These are phyloP conservation scores for Penicillium sp. DNA, from an alignment of 2,329 filamentous ascomycete genomes.

Conservation along the genomic window DNA sequence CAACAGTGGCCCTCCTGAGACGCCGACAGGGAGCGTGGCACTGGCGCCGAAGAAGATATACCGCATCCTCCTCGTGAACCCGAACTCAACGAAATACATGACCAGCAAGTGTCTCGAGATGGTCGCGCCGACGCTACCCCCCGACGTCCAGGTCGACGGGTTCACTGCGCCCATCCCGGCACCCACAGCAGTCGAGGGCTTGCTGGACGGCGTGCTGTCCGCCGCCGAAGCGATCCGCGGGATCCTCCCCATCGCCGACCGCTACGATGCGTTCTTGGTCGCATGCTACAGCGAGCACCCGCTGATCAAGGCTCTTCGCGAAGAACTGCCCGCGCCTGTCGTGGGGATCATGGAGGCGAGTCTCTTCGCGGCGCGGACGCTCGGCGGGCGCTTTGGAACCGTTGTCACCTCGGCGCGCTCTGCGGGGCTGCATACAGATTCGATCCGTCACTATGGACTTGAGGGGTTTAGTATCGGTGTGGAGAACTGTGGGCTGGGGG, in stretches of 20 bases:
- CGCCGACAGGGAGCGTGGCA: not conserved
- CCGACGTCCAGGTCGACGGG: constrained; percentile 53
- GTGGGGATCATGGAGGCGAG: constrained; percentile 59
- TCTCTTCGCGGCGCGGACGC: constrained; percentile 55
- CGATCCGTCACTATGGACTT: constrained; percentile 49
- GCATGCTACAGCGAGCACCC: constrained; percentile 57
- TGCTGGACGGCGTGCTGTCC: constrained; percentile 56
- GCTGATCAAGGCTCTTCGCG: constrained; percentile 52
- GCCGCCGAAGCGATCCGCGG: constrained; percentile 54
- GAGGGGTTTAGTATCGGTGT: constrained; percentile 50
- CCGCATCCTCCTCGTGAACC: constrained; percentile 55
- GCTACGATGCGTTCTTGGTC: constrained; percentile 55
- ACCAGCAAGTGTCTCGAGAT: constrained; percentile 54
- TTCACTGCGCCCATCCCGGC: constrained; percentile 57
- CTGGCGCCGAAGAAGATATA: constrained; percentile 16
- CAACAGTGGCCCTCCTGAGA: not conserved
- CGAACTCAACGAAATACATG: constrained; percentile 54
- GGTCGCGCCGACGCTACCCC: constrained; percentile 50
- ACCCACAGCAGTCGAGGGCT: constrained; percentile 58
- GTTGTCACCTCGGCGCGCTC: constrained; percentile 48
- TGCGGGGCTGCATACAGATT: constrained; percentile 47
- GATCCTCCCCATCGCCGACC: constrained; percentile 44
- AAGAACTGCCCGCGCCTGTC: constrained; percentile 51
- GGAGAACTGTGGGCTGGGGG: constrained; percentile 48
- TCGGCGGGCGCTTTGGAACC: constrained; percentile 54